Conservation (phyloP, 2,329 filamentous ascomycete species). For the Aspergillus glaucus region DNA sequence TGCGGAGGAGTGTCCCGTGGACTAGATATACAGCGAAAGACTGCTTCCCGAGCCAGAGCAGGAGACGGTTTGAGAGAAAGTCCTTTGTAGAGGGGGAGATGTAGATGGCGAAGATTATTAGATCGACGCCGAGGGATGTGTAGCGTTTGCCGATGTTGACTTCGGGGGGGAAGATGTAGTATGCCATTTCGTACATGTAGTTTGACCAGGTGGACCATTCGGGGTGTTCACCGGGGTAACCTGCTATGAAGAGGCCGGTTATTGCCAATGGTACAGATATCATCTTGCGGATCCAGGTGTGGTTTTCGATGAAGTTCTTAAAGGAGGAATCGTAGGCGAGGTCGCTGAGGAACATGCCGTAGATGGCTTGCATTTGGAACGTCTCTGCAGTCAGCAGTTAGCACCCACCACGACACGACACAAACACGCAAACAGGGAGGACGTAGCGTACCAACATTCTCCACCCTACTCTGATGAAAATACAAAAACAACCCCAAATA, state of each 20-base stretch:
- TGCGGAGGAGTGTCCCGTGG: constrained; percentile 49
- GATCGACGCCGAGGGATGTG: constrained; percentile 44
- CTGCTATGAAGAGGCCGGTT: constrained; percentile 43
- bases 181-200: constrained; percentile 35
- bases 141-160: constrained; percentile 42
- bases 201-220: constrained; percentile 47
- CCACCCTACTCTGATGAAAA: constrained; percentile 43
- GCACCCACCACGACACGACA: neutral
- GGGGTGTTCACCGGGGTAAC: constrained; percentile 46
- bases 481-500: constrained; percentile 44
- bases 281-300: constrained; percentile 35
- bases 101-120: constrained; percentile 47
- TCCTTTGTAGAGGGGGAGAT: constrained; percentile 45
- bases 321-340: constrained; percentile 43
- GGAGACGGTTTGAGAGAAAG: constrained; percentile 44
- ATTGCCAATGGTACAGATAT: constrained; percentile 35
- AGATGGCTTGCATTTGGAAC: constrained; percentile 48
- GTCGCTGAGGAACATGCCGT: constrained; percentile 48
- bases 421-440: too few species aligned
- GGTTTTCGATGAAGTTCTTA: constrained; percentile 40
- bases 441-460: constrained; percentile 38
- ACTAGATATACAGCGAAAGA: constrained; percentile 52
- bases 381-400: constrained; percentile 38
- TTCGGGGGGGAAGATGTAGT: constrained; percentile 43
- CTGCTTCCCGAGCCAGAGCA: constrained; percentile 51